Evolutionary conservation across 2,329 filamentous ascomycete species (phyloP), one percentile per base, ranked within the genome.

Genomic region (Pseudodiploospora longispora): DNA sequence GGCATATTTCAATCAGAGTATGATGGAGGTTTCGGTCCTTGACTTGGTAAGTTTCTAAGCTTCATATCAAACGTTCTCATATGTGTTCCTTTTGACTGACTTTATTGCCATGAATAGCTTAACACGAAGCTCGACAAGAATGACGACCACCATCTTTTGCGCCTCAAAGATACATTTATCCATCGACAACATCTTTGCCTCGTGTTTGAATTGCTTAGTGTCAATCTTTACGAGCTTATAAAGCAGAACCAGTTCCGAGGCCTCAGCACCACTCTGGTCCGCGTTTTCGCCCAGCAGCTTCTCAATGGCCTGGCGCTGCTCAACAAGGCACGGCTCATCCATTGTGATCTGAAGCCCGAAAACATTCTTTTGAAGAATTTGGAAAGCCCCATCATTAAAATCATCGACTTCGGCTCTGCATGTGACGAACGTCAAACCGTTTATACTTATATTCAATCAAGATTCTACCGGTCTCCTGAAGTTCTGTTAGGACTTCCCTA

Each of bases 91-190:
- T 10, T 30, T n/a, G 32, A 19, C 19, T 19, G 19, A 19, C 19
- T 19, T 19, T 19, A 19, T 19, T 19, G 19, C 19, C 19, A 32
- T 27, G 29, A 47, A 2, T 56, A 93, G 87, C 78, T 98, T 59
- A 98, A 98, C 64, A 95, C 89, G 52, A 95, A 96, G 63, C 89
- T 97, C 59, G 93, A 98, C 71, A 98, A 97, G 70, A 97, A 97
- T 58, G 93, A 98, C 59, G 93, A 98, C 57, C 93, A 98, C 58
- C 93, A 98, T 65, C 76, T 98, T 28, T 73, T 98, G 44, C 83
- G 93, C 47, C 74, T 98, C 37, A 96, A 96, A 63, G 93, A 98
- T 59, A 98, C 93, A 0, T 98, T 98, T 61, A 98, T 98, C 48
- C 93, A 98, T 66, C 78, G 88, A 42, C 93, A 98, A 61, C 93